Evolutionary conservation across 139 green algal genomes (phyloP), one percentile per base, ranked within the genome.

Genomic region (Chlamydomonas sp.): DNA sequence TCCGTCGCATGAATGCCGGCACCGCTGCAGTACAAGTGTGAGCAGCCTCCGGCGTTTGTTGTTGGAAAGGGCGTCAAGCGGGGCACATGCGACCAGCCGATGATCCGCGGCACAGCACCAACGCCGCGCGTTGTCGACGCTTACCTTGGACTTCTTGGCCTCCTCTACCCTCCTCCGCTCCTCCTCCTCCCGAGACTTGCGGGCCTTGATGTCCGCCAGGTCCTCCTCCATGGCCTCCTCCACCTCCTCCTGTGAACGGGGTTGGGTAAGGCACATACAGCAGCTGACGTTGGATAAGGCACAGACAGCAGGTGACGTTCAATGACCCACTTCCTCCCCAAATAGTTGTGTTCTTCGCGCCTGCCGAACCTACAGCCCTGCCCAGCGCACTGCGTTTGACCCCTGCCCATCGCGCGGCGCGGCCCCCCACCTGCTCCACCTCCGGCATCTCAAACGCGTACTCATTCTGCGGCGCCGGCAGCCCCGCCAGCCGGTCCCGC

Each of bases 391-490:
- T 49, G 31, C 31, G 31, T 49, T 49, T 49, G 31, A 49, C 31
- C 31, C 31, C 31, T 49, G 31, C 31, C 31, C 31, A 49, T 49
- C 31, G 31, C 31, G 31, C 31, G 31, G 31, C 31, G 31, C 31
- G 31, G 61, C 67, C 87, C 62, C 93, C 86, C 49, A 89, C 90
- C 64, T 88, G 88, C n/a, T 88, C 74, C 79, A 95, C 63, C 78
- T 96, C 94, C 7, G 96, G 96, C 79, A 96, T 90, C 68, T 92
- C 92, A 10, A 99, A 90, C 85, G 93, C 86, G 90, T 99, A 99
- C 94, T 99, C 97, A 85, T 99, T 98, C 81, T 96, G 89, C 7
- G 98, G 97, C 14, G 90, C 89, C 14, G 98, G 98, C 84, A 99
- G 94, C 58, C 86, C 84, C 2, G 86, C 80, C 79, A 99, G 90